These are phyloP conservation scores for Zygosaccharomyces pseudorouxii DNA, from an alignment of 805 yeast species.

Conservation along the genomic window DNA sequence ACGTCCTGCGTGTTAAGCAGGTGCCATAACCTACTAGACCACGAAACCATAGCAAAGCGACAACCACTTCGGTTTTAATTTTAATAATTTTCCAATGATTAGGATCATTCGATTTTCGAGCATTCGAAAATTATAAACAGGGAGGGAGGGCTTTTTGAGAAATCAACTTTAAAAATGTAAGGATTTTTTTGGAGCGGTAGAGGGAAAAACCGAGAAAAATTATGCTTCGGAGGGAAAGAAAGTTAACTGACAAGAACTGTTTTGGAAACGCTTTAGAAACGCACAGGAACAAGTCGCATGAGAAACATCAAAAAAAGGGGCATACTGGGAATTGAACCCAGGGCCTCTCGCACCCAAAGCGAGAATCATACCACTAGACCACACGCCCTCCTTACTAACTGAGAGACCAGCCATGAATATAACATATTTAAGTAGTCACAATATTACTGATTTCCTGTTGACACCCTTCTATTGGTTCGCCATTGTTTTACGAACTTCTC, in stretches of 20 bases:
- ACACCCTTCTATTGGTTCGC: too few relatives aligned
- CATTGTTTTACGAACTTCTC: too few relatives aligned
- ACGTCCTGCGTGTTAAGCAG: conserved; percentile 99
- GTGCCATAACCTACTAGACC: conserved; percentile 99
- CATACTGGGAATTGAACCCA: conserved; percentile 50
- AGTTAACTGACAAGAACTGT: not conserved
- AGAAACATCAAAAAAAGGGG: conserved; percentile 15
- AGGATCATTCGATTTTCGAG: too few relatives aligned
- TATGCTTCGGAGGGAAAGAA: not conserved
- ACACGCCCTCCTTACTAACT: conserved; percentile 23
- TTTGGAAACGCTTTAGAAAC: conserved; percentile 1
- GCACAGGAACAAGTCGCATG: not conserved
- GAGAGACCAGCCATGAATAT: too few relatives aligned
- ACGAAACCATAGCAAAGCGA: conserved; percentile 57
- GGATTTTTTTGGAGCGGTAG: not conserved
- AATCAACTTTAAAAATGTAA: not conserved
- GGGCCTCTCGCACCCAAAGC: conserved; percentile 49
- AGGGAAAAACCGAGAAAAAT: conserved; percentile 1
- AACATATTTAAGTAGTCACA: too few relatives aligned
- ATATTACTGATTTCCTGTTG: too few relatives aligned
- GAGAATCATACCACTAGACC: conserved; percentile 35
- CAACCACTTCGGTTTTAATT: too few relatives aligned
- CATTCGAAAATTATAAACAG: too few relatives aligned
- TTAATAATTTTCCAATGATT: too few relatives aligned
- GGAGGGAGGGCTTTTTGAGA: too few relatives aligned